Base-by-base conservation (phyloP, 768 basidiomycete species). In the Austroboletus eburneus region DNA sequence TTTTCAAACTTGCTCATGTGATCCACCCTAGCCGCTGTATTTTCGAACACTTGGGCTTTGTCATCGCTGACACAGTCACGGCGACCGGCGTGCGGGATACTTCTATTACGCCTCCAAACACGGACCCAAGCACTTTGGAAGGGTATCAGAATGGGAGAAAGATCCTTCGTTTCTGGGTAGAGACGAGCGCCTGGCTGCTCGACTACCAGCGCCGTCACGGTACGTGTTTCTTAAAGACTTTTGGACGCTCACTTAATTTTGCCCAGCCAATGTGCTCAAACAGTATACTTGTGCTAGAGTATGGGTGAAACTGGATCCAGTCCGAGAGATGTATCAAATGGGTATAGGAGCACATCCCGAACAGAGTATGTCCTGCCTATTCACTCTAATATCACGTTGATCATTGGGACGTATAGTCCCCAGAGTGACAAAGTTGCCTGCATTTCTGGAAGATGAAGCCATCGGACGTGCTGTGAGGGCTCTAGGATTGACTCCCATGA, bases 121-220 rank as follows among this genome's bases (percentile, higher is more conserved):
- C 80, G 4, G 79, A 85, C 48, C 56, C 70, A 14, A 56, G 44
- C 9, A 72, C 70, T 9, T 56, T 66, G 9, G 65, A 71, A 32
- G 83, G 82, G 16, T 74, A 66, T 47, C 69, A 72, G 45, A 77
- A 73, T 50, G 74, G 82, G 5, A 74, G 75, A 20, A 83, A 75
- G 57, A 73, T 91, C 4, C 72, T 91, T 39, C 78, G 90, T 27
- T 85, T 83, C 23, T 91, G 90, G 90, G 74, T 89, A 16, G 90
- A 92, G 60, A 65, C 84, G 8, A 68, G 76, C 33, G 77, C 86
- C 3, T 91, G 82, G 81, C 55, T 83, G 17, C 66, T 72, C 4
- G 78, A 87, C 43, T 87, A 75, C 52, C 74, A 70, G 43, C 74
- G 72, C 29, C 59, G 68, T 22, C 54, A 78, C 52, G 61, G 78